phyloP scores from a whole-genome alignment of 495 filamentous ascomycete genomes.

The Parathielavia appendiculata region DNA sequence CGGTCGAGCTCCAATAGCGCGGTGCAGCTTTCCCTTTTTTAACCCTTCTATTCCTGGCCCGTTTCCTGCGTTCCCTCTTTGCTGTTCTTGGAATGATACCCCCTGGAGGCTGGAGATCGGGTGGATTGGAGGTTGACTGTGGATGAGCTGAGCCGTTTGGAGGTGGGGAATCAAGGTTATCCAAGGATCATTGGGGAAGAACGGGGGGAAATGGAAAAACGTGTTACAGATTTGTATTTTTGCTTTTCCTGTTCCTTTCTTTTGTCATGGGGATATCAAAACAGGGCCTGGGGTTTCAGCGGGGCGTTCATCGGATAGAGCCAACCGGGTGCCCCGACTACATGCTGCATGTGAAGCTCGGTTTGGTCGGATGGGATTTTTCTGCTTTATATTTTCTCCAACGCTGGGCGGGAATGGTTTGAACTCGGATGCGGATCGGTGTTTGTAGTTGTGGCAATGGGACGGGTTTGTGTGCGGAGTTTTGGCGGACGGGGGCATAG shows the following conservation, averaged over 20 bases:
- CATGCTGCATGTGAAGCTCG: slow-evolving; percentile 8
- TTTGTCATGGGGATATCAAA: slow-evolving; percentile 9
- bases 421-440: background rate
- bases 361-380: background rate
- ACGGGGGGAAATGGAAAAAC: background rate
- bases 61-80: slow-evolving; percentile 3
- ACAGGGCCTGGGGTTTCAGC: background rate
- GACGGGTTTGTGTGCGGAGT: background rate
- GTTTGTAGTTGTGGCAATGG: too few relatives aligned
- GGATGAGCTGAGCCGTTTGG: too few relatives aligned
- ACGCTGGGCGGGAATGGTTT: background rate
- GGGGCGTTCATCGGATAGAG: slow-evolving; percentile 10
- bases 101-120: slow-evolving; percentile 12
- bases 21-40: too few relatives aligned
- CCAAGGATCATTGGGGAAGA: slow-evolving; percentile 10
- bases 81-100: slow-evolving; percentile 24
- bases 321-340: slow-evolving; percentile 11
- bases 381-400: background rate
- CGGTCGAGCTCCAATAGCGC: too few relatives aligned
- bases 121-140: background rate
- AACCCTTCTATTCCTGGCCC: background rate
- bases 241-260: background rate
- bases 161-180: slow-evolving; percentile 5
- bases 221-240: background rate
- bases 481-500: background rate